Evolutionary conservation across 805 yeast genomes (phyloP), one percentile per base, ranked within the genome.

Genomic region (Yarrowia hollandica): DNA sequence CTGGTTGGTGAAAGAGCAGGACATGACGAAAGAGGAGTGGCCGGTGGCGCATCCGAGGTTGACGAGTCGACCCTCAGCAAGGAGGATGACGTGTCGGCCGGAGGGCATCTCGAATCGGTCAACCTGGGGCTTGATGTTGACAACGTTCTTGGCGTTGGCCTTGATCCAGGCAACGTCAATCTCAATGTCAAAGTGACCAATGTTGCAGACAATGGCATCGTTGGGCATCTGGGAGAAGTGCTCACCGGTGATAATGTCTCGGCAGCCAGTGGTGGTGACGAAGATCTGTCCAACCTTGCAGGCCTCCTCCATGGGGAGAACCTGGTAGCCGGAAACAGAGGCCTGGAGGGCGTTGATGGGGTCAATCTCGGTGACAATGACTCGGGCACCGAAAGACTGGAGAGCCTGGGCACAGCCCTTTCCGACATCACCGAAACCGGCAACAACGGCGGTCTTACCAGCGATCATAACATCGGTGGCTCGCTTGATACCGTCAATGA

Each of bases 41-140:
- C 99, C 99, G 72, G 98, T 92, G 75, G 98, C 99, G 82, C 98
- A 94, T 72, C 99, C 99, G 75, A 92, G 83, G 90, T 92, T 92
- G 75, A 92, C 98, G 72, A 92, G 86, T 82, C 99, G 90, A 81
- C 99, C 99, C 79, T 91, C 97, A 67, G 99, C 99, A 72, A 92
- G 87, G 74, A 92, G 82, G 80, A 92, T 90, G 74, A 92, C 74
- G 82, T 92, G 98, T 75, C 87, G 88, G 73, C 98, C 98, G 72
- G 81, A 81, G 74, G 82, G 78, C 79, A 92, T 79, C 76, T 89
- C 81, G 86, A 77, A 92, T 81, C 99, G 89, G 87, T 92, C 99
- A 72, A 92, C 99, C 80, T 91, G 97, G 71, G 98, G 97, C 83
- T 92, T 92, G 80, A 92, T 91, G 89, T 91, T 90, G 74, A 90